Evolutionary conservation across 495 filamentous ascomycete species (phyloP).

Genomic region (Neurospora sp.): DNA sequence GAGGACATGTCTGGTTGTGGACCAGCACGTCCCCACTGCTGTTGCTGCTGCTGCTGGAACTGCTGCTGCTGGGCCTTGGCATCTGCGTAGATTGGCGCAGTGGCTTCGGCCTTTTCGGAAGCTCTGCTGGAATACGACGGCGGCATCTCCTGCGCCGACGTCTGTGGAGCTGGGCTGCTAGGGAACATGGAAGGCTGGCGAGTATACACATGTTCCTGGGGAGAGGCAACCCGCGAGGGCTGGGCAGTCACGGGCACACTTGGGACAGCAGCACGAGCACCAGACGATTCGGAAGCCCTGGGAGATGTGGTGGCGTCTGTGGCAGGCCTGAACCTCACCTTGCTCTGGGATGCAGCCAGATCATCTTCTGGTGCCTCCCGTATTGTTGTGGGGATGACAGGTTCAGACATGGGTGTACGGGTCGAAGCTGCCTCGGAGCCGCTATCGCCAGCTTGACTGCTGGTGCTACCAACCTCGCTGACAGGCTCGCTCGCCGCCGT

Average conservation of each 20-base stretch:
- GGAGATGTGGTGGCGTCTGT: conserved; percentile 15
- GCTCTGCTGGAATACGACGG: not conserved
- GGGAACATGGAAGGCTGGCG: not conserved
- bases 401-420: conserved; percentile 39
- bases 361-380: conserved; percentile 50
- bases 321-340: conserved; percentile 28
- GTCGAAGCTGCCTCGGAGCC: conserved; percentile 28
- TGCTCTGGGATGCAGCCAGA: conserved; percentile 29
- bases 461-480: conserved; percentile 31
- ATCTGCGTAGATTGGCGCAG: not conserved
- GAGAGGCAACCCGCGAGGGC: not conserved
- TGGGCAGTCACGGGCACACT: not conserved
- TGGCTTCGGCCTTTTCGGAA: not conserved
- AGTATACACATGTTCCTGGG: not conserved
- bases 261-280: not conserved
- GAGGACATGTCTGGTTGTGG: conserved; percentile 31
- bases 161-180: not conserved
- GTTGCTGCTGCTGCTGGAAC: conserved; percentile 3
- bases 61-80: not conserved
- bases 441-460: conserved; percentile 33
- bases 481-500: conserved; percentile 11
- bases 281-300: conserved; percentile 13
- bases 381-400: conserved; percentile 29
- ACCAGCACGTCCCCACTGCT: conserved; percentile 6
- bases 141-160: not conserved